These are phyloP conservation scores for Paramecium biaurelia DNA, from an alignment of 73 alveolate genomes.

Conservation along the genomic window DNA sequence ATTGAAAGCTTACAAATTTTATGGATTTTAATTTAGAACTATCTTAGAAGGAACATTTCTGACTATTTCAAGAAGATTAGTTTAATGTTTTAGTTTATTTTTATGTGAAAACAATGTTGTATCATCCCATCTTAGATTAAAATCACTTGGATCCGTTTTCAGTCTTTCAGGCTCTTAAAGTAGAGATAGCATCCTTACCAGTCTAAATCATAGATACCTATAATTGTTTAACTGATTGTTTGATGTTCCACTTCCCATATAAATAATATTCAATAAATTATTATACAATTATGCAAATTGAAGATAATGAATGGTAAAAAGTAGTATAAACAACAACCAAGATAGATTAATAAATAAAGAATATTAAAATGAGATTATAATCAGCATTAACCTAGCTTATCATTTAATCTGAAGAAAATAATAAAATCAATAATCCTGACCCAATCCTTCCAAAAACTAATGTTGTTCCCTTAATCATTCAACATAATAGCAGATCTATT, in stretches of 20 bases:
- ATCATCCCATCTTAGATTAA: constrained; percentile 18
- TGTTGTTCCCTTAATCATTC: not conserved
- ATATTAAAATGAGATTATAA: not conserved
- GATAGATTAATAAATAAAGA: not conserved
- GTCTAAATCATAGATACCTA: not conserved
- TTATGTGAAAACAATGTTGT: not conserved
- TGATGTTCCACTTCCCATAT: constrained; percentile 35
- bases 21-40: not conserved
- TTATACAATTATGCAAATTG: not conserved
- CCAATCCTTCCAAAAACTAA: not conserved
- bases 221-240: constrained; percentile 14
- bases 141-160: constrained; percentile 37
- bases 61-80: constrained; percentile 13
- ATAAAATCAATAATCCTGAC: not conserved
- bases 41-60: not conserved
- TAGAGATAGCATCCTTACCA: constrained; percentile 18
- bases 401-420: not conserved
- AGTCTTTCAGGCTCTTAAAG: constrained; percentile 10
- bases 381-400: constrained; percentile 10
- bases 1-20: not conserved
- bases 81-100: not conserved
- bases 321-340: not conserved
- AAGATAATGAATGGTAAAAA: constrained; percentile 13
- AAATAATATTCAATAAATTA: not conserved
- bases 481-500: not conserved